Evolutionary conservation across 1,284 basidiomycete species (phyloP), one percentile per base, ranked within the genome.

Genomic region (Volvariella surrecta): DNA sequence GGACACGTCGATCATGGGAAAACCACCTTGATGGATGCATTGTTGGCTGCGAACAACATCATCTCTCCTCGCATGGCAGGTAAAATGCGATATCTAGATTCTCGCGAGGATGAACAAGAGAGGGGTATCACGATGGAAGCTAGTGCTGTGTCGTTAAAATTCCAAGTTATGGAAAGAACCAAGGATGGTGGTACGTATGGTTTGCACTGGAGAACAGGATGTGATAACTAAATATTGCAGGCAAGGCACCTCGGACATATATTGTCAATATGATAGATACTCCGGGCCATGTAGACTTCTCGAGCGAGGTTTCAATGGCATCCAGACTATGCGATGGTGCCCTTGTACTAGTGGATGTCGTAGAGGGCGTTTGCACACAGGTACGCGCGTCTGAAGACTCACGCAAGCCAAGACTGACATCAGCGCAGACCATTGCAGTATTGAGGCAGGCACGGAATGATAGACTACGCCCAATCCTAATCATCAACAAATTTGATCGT

Each of bases 71-170:
- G 90, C 37, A 88, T 98, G 81, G 96, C 94, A 0, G 96, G 96
- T 17, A 98, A 97, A 63, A 82, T 99, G 59, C 75, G 96, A 45
- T 99, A 96, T 62, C 71, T 99, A 39, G 96, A 99, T 61, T 92
- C 88, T 47, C 74, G 96, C 52, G 93, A 96, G 59, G 96, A 99
- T 56, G 96, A 99, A 60, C 95, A 99, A 59, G 85, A 98, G 64
- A 71, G 96, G 40, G 96, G 96, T 1, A 99, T 99, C 51, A 99
- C 96, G 0, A 99, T 99, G 95, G 94, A 99, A 64, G 90, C 88
- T 51, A 94, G 90, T 58, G 93, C 96, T 1, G 89, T 93, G 2
- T 91, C 89, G 9, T 67, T 94, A 41, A 78, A 81, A 50, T 95
- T 94, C 54, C 85, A 80, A 43, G 82, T 89, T 51, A 73, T 78